A percentile compares a stretch with the other conserved stretches of the same genome.
Evolutionary conservation across 257 asterid genomes (phyloP).

Genomic region (Capsicum pubescens): DNA sequence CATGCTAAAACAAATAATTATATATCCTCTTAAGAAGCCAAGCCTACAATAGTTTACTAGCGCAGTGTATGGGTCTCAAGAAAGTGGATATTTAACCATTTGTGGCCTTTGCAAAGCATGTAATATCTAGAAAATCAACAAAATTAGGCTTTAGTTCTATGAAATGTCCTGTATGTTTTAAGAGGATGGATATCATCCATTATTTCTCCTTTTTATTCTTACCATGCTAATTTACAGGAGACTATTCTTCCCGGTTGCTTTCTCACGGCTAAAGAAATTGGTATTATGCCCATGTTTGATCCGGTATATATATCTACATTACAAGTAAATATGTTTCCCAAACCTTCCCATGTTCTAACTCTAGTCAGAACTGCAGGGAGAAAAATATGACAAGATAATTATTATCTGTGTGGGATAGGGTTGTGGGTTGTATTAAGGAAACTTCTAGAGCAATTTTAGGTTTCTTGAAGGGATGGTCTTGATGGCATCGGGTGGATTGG

Average conservation of each 20-base stretch:
- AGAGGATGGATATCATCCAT: neutral
- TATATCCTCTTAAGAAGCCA: neutral
- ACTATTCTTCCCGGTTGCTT: constrained; percentile 46
- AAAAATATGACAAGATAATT: constrained; percentile 40
- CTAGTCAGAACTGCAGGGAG: constrained; percentile 26
- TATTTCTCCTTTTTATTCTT: neutral
- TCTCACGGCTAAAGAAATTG: constrained; percentile 41
- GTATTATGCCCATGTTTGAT: constrained; percentile 42
- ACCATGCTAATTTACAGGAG: constrained; percentile 24
- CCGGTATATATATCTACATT: constrained; percentile 29
- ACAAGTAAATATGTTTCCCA: neutral
- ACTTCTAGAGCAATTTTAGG: no score
- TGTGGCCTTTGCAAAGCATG: neutral
- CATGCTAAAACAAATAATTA: no score
- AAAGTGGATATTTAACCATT: neutral
- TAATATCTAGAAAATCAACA: neutral
- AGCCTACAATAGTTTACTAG: neutral
- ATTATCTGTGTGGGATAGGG: no score
- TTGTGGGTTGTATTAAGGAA: no score
- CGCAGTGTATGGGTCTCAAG: neutral
- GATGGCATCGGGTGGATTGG: no score
- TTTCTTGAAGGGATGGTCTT: no score
- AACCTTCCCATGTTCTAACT: neutral
- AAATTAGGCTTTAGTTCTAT: neutral
- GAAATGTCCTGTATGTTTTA: neutral